These are phyloP conservation scores for Stylosanthes scabra DNA, from an alignment of 331 rosid genomes.

Conservation along the genomic window DNA sequence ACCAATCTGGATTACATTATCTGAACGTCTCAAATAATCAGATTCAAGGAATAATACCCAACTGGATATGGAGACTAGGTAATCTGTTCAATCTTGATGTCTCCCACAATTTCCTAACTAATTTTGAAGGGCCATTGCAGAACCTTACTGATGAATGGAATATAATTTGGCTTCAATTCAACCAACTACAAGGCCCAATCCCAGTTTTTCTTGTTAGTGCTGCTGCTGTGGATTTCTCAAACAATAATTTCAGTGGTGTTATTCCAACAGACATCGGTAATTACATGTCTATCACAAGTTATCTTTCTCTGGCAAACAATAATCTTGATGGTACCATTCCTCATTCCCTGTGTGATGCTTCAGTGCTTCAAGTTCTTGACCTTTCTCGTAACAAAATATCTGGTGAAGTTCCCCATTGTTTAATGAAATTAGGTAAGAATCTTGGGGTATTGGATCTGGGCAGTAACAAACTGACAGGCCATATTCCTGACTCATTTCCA, in stretches of 20 bases:
- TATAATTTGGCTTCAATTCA: neutral
- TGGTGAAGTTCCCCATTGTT: constrained; percentile 17
- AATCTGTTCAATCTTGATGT: neutral
- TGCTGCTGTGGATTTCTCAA: neutral
- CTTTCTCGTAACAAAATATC: constrained; percentile 24
- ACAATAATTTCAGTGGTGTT: neutral
- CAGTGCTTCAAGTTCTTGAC: neutral
- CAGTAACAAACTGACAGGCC: constrained; percentile 16
- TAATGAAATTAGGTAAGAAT: neutral
- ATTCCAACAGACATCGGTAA: neutral
- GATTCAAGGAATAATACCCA: neutral
- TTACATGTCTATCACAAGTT: fast-evolving
- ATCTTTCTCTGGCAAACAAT: constrained; percentile 8
- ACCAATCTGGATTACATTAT: neutral
- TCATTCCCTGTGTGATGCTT: neutral
- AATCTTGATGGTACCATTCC: constrained; percentile 13
- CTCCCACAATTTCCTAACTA: neutral
- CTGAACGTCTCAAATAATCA: constrained; percentile 16
- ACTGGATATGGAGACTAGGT: neutral
- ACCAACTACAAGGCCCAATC: neutral
- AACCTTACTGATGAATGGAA: neutral
- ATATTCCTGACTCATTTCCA: neutral
- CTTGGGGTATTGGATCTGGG: neutral
- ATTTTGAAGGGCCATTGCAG: neutral
- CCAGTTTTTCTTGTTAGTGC: neutral